Conservation (phyloP, 305 asterid genomes). For the Solanum hybrid region DNA sequence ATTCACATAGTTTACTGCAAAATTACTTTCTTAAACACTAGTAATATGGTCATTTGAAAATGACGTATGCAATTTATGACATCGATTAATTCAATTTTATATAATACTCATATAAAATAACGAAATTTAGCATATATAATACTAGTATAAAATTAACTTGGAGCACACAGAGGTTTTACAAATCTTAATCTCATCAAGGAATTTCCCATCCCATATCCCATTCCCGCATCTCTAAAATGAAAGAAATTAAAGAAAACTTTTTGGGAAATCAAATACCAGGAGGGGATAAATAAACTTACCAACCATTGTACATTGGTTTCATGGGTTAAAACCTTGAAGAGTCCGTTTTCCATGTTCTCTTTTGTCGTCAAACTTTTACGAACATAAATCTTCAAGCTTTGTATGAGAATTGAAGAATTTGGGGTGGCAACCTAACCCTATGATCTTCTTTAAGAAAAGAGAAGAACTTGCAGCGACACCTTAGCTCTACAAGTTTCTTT, state of each 20-base stretch:
- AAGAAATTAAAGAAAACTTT: no score
- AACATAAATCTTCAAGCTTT: not conserved
- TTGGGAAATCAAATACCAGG: not conserved
- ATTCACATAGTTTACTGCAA: no score
- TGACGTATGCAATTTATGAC: no score
- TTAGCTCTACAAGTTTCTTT: not conserved
- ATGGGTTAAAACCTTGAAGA: no score
- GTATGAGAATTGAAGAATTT: not conserved
- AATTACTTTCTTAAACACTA: no score
- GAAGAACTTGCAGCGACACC: not conserved
- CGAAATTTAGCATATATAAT: not conserved
- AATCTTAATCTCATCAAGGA: not conserved
- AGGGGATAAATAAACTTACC: not conserved
- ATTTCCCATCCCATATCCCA: not conserved
- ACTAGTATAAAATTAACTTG: not conserved
- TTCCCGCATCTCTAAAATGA: not conserved
- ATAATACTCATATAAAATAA: not conserved
- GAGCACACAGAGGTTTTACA: not conserved
- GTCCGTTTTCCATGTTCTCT: no score
- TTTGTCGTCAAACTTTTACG: no score
- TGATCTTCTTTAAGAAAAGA: not conserved
- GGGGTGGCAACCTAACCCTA: not conserved
- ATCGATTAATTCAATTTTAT: no score
- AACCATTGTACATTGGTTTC: no score
- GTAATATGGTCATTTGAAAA: no score